Base-by-base conservation (phyloP, 1,284 basidiomycete genomes). In the Coniophora puteana region DNA sequence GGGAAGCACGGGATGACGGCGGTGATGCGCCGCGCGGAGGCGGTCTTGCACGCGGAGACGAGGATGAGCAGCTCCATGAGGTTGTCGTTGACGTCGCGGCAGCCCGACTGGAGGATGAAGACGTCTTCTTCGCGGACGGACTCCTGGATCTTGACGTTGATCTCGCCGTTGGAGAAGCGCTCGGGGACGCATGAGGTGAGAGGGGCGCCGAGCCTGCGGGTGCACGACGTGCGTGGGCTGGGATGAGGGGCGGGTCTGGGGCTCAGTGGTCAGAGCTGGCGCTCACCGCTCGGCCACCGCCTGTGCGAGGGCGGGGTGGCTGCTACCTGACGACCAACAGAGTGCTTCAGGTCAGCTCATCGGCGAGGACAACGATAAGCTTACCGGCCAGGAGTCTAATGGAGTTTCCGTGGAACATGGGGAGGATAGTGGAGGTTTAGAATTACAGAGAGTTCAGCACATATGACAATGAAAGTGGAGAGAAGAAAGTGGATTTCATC, bases 1-100 rank as follows among this genome's bases (percentile, higher is more conserved):
- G 95, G 96, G 69, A 89, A 99, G 64, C 92, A 96, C 10, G 95
- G 96, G 49, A 99, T 95, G 58, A 99, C 93, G 17, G 95, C 96
- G 7, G 96, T 99, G 69, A 98, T 96, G 40, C 96, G 79, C 47
- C 93, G 83, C 1, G 95, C 95, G 2, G 92, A 94, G 2, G 95
- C 93, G 1, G 93, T 98, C 68, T 95, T 98, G 78, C 95, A 98
- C 4, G 95, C 96, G 46, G 84, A 86, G 52, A 91, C 83, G 61
- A 93, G 80, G 56, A 93, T 87, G 61, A 93, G 82, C 47, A 93
- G 88, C 62, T 93, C 89, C 90, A 92, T 92, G 49, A 92, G 72
- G 63, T 86, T 82, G 67, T 91, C 88, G 61, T 89, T 89, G 53
- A 84, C 83, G 55, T 89, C 85, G 57, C 68, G 66, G 64, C 78